Evolutionary conservation across 2,329 filamentous ascomycete species (phyloP), one percentile per base, ranked within the genome.

Genomic region (Emergomyces africanus): DNA sequence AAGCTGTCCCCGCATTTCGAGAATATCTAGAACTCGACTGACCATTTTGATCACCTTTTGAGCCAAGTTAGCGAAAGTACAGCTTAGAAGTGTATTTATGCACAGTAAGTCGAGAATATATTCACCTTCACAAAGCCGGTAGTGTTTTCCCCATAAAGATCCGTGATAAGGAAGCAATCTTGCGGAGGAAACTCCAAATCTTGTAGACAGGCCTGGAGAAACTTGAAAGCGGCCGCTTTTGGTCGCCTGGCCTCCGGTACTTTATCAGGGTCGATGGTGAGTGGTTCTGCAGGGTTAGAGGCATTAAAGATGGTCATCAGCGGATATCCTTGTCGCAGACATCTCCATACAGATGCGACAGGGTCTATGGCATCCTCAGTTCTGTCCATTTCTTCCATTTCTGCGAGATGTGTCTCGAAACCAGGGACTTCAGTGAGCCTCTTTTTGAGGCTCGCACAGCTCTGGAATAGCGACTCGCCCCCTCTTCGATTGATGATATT

Each of bases 401-500:
- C 82, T 57, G 82, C 78, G 66, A 96, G 76, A 70, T 87, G 87
- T 20, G 79, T 78, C 63, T 90, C 85, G 70, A 97, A 96, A 60
- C 83, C 87, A 3, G 90, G 90, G 9, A 97, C 90, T 64, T 87
- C 86, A 59, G 85, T 81, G 62, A 99, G 78, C 63, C 94, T 85
- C 75, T 87, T 85, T 71, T 89, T 89, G 62, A 97, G 79, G 58
- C 86, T 85, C 65, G 95, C 82, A 72, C 94, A 97, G 72, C 95
- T 96, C 74, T 97, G 92, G 74, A 96, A 99, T 28, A 99, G 83
- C 12, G 91, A 96, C 64, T 94, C 91, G 72, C 96, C 91, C 71
- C 91, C 94, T 71, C 89, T 88, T 74, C 92, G 89, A 76, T 99
- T 99, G 79, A 99, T 96, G 72, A 99, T 95, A 74, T 96, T 96